These are phyloP conservation scores for Arabis hirsuta DNA, from an alignment of 345 rosid species.

Conservation along the genomic window DNA sequence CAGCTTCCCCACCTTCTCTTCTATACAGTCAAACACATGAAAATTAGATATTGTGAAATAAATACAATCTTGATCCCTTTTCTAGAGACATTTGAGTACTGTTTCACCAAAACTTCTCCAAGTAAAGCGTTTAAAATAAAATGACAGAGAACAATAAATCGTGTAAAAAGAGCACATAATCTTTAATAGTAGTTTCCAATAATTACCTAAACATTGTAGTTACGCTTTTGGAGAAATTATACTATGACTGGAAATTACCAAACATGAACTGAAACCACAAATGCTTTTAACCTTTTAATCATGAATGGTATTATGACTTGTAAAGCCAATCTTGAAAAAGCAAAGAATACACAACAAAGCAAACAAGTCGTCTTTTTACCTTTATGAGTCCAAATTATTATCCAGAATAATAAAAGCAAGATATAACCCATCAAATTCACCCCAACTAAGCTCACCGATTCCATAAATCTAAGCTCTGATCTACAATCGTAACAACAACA, in stretches of 20 bases:
- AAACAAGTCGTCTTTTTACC: constrained; percentile 7
- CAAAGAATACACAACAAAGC: neutral
- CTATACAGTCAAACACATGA: constrained; percentile 48
- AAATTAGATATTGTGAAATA: constrained; percentile 1
- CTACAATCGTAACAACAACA: neutral
- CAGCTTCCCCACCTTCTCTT: constrained; percentile 90
- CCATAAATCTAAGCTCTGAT: constrained; percentile 26
- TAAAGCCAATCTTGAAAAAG: constrained; percentile 26
- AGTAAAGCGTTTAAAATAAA: constrained; percentile 12
- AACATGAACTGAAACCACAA: neutral
- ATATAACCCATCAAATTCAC: neutral
- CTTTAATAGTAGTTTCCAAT: neutral
- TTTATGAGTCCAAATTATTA: constrained; percentile 13
- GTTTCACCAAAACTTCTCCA: neutral
- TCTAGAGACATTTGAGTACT: constrained; percentile 10
- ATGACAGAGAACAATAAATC: neutral
- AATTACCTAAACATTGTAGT: neutral
- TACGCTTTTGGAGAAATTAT: constrained; percentile 13
- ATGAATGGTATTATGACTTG: constrained; percentile 42
- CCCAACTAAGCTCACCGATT: neutral
- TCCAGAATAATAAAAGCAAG: neutral
- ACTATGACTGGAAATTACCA: constrained; percentile 23
- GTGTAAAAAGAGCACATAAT: neutral
- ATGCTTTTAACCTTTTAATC: constrained; percentile 26
- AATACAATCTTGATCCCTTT: neutral